Percentiles rank a stretch among this genome's conserved stretches.
Evolutionary conservation across 257 asterid species (phyloP).

Genomic region (Nyctanthes arbortristis): DNA sequence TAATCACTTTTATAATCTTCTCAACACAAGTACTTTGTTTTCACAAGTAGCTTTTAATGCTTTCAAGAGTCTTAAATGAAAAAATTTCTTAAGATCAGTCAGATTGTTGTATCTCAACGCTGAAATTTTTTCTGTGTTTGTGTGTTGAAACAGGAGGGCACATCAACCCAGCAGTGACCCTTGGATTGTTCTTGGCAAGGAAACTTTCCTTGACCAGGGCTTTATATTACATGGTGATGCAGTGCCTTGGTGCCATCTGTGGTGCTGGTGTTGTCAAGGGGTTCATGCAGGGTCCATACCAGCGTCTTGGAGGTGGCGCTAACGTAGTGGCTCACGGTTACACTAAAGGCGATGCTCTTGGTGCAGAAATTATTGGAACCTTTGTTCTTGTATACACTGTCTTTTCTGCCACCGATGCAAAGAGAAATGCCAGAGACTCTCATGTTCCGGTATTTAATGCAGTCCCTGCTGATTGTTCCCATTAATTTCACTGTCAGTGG

Average conservation of each 20-base stretch:
- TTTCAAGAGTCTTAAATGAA: no score
- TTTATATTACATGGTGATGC: conserved; percentile 64
- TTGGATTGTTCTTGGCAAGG: conserved; percentile 67
- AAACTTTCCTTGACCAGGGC: conserved; percentile 67
- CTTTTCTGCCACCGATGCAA: conserved; percentile 80
- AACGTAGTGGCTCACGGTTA: conserved; percentile 58
- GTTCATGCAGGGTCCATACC: conserved; percentile 47
- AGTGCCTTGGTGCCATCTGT: conserved; percentile 70
- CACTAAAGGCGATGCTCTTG: conserved; percentile 67
- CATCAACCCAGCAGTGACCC: conserved; percentile 71
- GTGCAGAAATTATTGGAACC: conserved; percentile 76
- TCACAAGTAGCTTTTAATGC: no score
- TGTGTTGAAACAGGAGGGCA: conserved; percentile 58
- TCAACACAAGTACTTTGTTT: background rate
- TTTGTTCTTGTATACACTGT: conserved; percentile 73
- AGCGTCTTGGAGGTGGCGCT: conserved; percentile 53
- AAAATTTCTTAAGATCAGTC: background rate
- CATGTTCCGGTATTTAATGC: conserved; percentile 58
- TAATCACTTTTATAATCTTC: no score
- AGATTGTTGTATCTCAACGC: no score
- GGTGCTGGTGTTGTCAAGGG: conserved; percentile 84
- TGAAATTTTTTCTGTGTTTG: background rate
- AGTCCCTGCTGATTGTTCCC: background rate
- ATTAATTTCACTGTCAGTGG: background rate
- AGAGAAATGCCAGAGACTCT: conserved; percentile 74